Evolutionary conservation across 2,329 filamentous ascomycete species (phyloP).

Genomic region (Apiospora phragmitis): DNA sequence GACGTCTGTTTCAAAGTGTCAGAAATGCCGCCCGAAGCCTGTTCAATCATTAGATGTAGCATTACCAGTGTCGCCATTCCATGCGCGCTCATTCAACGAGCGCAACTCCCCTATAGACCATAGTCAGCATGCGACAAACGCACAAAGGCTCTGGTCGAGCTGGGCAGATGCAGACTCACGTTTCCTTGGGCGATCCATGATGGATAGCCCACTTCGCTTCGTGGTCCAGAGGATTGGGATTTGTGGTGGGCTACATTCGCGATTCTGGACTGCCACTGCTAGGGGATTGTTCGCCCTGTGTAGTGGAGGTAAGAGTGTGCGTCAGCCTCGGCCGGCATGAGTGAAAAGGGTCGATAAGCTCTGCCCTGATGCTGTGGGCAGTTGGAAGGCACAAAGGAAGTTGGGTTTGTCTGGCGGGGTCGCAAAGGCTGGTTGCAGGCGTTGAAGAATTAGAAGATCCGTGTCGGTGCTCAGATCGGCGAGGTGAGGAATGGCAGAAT

Average conservation of each 20-base stretch:
- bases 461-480: background rate
- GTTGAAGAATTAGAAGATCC: background rate
- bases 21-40: conserved; percentile 15
- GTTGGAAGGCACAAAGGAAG: conserved; percentile 13
- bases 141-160: background rate
- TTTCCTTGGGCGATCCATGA: conserved; percentile 67
- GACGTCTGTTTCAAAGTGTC: conserved; percentile 57
- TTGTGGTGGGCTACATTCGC: conserved; percentile 49
- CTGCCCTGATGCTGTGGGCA: conserved; percentile 9
- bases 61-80: conserved; percentile 83
- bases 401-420: conserved; percentile 14
- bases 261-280: conserved; percentile 38
- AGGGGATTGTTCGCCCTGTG: conserved; percentile 43
- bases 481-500: conserved; percentile 5
- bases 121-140: conserved; percentile 19
- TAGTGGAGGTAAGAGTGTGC: conserved; percentile 41
- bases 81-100: conserved; percentile 82
- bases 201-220: conserved; percentile 38
- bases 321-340: conserved; percentile 47
- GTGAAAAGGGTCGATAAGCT: conserved; percentile 21
- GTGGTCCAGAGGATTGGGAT: conserved; percentile 23
- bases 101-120: conserved; percentile 75
- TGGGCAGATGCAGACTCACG: conserved; percentile 42
- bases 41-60: conserved; percentile 12
- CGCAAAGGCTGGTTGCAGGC: conserved; percentile 4